These are phyloP conservation scores for Epichloe festucae DNA, from an alignment of 2,329 filamentous ascomycete genomes.

Conservation along the genomic window DNA sequence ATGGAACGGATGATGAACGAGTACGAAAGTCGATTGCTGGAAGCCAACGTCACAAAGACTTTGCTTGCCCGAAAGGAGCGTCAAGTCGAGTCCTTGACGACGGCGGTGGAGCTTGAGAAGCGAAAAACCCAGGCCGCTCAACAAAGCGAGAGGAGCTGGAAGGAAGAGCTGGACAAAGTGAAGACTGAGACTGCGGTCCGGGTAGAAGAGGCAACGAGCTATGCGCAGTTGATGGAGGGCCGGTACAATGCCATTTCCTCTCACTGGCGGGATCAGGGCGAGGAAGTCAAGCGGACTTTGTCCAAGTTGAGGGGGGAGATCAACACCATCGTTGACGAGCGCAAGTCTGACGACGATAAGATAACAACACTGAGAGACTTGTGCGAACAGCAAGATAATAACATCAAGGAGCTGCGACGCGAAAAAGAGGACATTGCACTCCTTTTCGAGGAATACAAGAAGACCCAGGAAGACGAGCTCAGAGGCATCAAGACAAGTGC, in stretches of 20 bases:
- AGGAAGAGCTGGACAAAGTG: constrained; percentile 49
- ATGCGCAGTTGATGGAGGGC: constrained; percentile 55
- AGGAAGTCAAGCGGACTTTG: constrained; percentile 42
- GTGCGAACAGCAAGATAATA: constrained; percentile 59
- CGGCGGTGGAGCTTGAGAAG: constrained; percentile 50
- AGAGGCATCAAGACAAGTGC: constrained; percentile 46
- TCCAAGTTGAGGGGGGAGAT: constrained; percentile 40
- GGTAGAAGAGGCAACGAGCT: constrained; percentile 51
- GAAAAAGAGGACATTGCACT: constrained; percentile 49
- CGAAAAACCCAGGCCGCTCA: constrained; percentile 46
- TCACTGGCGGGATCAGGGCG: constrained; percentile 55
- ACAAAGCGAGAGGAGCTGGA: constrained; percentile 48
- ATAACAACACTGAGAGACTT: constrained; percentile 53
- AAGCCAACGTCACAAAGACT: constrained; percentile 58
- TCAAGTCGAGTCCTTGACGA: constrained; percentile 56
- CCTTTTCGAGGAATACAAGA: constrained; percentile 52
- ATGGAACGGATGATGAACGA: constrained; percentile 56
- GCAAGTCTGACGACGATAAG: constrained; percentile 47
- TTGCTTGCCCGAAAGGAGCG: constrained; percentile 60
- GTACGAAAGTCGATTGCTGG: constrained; percentile 55
- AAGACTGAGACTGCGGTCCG: constrained; percentile 46
- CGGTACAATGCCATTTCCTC: constrained; percentile 54
- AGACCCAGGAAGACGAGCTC: constrained; percentile 48
- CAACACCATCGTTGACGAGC: constrained; percentile 38
- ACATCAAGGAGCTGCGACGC: constrained; percentile 45